Evolutionary conservation across 2,329 filamentous ascomycete species (phyloP), one percentile per base, ranked within the genome.

Genomic region (Fusarium sp.): DNA sequence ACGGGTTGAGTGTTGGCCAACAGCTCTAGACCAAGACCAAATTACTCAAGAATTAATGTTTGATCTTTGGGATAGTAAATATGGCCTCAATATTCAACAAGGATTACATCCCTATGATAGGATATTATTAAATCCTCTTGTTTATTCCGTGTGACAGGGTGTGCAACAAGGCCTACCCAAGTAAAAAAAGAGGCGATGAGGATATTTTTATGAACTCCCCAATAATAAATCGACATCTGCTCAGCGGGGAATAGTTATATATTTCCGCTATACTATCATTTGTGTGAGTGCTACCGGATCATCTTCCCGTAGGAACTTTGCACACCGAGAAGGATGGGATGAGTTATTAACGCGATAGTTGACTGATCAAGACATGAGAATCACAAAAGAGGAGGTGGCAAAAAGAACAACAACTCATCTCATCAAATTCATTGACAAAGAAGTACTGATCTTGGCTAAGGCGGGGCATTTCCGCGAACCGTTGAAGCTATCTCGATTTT

Each of bases 311-410:
- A 25, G 34, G 34, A 18, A 38, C 34, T 38, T 41, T 52, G 49
- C 34, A 52, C 49, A 25, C 13, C 44, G 43, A 32, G 22, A 29
- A 45, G 22, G 47, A 62, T 62, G 32, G 38, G 29, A 13, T 32
- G 24, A 53, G 12, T 60, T 22, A 29, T 20, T 32, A 40, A 62
- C 40, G n/a, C 47, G 43, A 57, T 45, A 45, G 25, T 51, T 29
- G 18, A 62, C 47, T 48, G 46, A 63, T 46, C 38, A 34, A 67
- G 47, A 41, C 58, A 67, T 51, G 22, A 58, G 30, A 49, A 46
- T 67, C 57, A 46, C 41, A 38, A 40, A 67, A 51, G 62, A 67
- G 58, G 63, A 67, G 63, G 65, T 67, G 65, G 58, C 65, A 24
- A 67, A 53, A 44, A 25, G n/a, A 38, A 12, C 34, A 38, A 38